Percentiles rank a stretch among this genome's conserved stretches.
Conservation (phyloP, 805 yeast genomes). For the Cyberlindnera lachancei region DNA sequence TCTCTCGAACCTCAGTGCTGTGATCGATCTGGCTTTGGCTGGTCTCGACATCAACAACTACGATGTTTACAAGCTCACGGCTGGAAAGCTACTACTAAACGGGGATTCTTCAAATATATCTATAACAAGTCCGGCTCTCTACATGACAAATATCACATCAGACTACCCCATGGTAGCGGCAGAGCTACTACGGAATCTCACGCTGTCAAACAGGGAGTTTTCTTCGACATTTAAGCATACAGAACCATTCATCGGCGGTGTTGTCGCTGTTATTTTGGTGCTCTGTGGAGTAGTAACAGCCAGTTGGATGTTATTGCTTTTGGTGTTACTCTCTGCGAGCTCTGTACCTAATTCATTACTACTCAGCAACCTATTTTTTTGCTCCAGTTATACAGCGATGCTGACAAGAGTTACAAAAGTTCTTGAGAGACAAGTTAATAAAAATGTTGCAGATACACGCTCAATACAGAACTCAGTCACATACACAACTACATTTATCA, state of each 20-base stretch:
- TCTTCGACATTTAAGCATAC: no score
- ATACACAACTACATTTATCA: constrained; percentile 28
- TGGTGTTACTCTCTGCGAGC: constrained; percentile 47
- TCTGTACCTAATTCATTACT: constrained; percentile 52
- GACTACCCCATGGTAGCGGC: constrained; percentile 1
- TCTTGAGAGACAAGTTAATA: constrained; percentile 41
- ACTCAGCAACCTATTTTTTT: constrained; percentile 48
- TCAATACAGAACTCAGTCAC: constrained; percentile 33
- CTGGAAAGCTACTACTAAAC: constrained; percentile 8
- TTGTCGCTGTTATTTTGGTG: constrained; percentile 41
- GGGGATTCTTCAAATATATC: constrained; percentile 1
- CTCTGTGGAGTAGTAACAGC: constrained; percentile 48
- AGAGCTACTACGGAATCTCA: constrained; percentile 8
- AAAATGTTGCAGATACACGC: constrained; percentile 45
- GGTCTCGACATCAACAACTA: no score
- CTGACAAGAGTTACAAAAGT: constrained; percentile 38
- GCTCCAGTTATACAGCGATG: constrained; percentile 46
- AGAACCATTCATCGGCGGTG: constrained; percentile 32
- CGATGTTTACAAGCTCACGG: constrained; percentile 18
- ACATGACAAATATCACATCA: constrained; percentile 39
- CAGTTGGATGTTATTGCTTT: constrained; percentile 62
- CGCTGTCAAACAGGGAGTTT: no score
- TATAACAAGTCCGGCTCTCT: constrained; percentile 32
- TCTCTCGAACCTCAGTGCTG: no score
- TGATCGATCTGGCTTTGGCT: no score